Evolutionary conservation across 768 basidiomycete species (phyloP), one percentile per base, ranked within the genome.

Genomic region (Leucosporidium yakuticum): DNA sequence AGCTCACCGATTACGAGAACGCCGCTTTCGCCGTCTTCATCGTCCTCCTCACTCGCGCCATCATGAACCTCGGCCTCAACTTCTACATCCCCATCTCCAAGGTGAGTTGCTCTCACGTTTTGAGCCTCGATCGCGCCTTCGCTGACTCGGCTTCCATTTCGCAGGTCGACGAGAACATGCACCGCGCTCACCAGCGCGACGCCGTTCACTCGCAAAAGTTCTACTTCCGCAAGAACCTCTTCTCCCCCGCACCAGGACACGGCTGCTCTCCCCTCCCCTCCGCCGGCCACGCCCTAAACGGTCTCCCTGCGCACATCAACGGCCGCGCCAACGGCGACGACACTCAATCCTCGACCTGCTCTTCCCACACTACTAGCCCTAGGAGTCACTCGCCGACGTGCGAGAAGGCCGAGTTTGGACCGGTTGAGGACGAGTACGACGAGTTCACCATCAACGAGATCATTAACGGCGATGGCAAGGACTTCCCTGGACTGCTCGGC

Each of bases 1-100:
- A 98, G 76, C 85, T 97, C 77, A 98, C 96, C 14, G 96, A 99
- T 80, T 99, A 93, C 75, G 96, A 98, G 81, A 99, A 99, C 77
- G 96, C 96, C 2, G 93, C 96, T 9, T 97, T 92, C 78, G 86
- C 92, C 44, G 85, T 97, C 54, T 98, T 99, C 80, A 84, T 95
- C 60, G 94, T 98, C 20, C 85, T 99, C 34, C 83, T 99, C 12
- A 95, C 96, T 6, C 84, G 96, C 50, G 94, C 93, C 2, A 96
- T 99, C 71, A 83, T 99, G 65, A 86, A 83, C 74, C 92, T 92
- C 80, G 88, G 88, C 69, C 81, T 97, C 63, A 97, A 97, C 78
- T 88, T 97, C 68, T 99, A 99, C 79, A 83, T 98, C 69, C 96
- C 96, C 4, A 97, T 99, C 55, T 96, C 94, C 2, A 94, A 96